These are phyloP conservation scores for Cavenderia fasciculata DNA, from an alignment of 78 protist species.

Conservation along the genomic window DNA sequence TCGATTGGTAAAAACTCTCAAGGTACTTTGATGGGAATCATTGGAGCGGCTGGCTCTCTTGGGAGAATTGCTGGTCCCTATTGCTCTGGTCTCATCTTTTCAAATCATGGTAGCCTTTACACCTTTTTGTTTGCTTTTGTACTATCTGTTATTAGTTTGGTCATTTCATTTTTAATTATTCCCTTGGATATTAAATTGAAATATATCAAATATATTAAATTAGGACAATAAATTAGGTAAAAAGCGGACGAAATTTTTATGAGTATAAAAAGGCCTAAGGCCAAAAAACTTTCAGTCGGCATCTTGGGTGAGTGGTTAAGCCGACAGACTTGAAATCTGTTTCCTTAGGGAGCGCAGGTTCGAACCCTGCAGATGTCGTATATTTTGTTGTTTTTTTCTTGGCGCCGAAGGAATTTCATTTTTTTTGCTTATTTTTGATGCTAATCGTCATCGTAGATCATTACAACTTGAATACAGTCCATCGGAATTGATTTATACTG, in stretches of 20 bases:
- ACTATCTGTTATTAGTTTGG: background rate
- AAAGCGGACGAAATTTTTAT: too few species aligned
- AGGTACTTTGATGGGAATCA: slow-evolving; percentile 66
- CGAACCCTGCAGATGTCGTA: slow-evolving; percentile 73
- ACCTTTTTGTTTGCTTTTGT: background rate
- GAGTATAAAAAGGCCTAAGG: too few species aligned
- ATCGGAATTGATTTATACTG: too few species aligned
- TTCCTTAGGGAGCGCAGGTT: slow-evolving; percentile 63
- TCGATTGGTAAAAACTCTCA: background rate
- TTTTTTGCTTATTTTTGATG: too few species aligned
- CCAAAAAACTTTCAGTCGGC: too few species aligned
- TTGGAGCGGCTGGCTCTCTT: slow-evolving; percentile 46
- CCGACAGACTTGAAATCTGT: slow-evolving; percentile 36
- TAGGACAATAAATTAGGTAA: too few species aligned
- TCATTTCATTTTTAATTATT: background rate
- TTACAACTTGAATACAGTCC: too few species aligned
- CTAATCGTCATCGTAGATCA: too few species aligned
- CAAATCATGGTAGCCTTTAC: background rate
- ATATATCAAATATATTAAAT: too few species aligned
- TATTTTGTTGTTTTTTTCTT: too few species aligned
- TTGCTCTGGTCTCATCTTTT: background rate
- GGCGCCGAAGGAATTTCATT: too few species aligned
- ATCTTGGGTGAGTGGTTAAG: slow-evolving; percentile 56
- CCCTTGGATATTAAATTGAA: slow-evolving; percentile 1
- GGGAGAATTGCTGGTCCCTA: slow-evolving; percentile 54